Evolutionary conservation across 805 yeast species (phyloP), one percentile per base, ranked within the genome.

Genomic region (Yarrowia sp.): DNA sequence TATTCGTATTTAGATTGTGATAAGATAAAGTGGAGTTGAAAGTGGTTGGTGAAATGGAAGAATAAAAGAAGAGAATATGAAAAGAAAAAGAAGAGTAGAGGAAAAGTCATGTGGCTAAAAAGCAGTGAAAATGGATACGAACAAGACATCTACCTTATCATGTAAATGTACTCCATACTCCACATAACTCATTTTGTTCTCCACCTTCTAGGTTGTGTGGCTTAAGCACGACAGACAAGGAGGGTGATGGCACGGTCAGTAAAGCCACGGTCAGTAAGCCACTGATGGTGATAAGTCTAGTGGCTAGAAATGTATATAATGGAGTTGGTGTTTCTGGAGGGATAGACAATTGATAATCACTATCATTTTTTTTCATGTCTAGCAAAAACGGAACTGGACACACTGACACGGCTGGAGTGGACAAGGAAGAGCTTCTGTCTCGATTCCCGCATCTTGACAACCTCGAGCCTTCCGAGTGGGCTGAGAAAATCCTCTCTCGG

Each of bases 391-490:
- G 48, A 26, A 35, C 35, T 7, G 62, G 62, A 14, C 62, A 54
- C 16, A 54, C 62, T 1, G 62, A 54, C 62, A 54, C 62, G n/a
- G 38, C 62, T 24, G 46, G 46, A 21, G 36, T 54, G 11, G 62
- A 54, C 46, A 51, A 51, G 40, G 62, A 54, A n/a, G 48, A 54
- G 48, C 62, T 54, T 24, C 7, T 54, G 3, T 28, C 44, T 7
- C 62, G 48, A 4, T 54, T 54, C 24, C 24, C 17, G 36, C 62
- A 54, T 26, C 48, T 54, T 28, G 21, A 33, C 44, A 40, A 54
- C 48, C 44, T 54, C 16, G 62, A 54, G 62, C 48, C 62, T 8
- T 54, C 62, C 4, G 48, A 38, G 7, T 54, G 44, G 62, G 62
- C 46, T 12, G 36, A 30, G 5, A 40, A 38, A 24, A 54, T 54